Conservation (phyloP, 2,329 filamentous ascomycete species). For the Colletotrichum liaoningense region DNA sequence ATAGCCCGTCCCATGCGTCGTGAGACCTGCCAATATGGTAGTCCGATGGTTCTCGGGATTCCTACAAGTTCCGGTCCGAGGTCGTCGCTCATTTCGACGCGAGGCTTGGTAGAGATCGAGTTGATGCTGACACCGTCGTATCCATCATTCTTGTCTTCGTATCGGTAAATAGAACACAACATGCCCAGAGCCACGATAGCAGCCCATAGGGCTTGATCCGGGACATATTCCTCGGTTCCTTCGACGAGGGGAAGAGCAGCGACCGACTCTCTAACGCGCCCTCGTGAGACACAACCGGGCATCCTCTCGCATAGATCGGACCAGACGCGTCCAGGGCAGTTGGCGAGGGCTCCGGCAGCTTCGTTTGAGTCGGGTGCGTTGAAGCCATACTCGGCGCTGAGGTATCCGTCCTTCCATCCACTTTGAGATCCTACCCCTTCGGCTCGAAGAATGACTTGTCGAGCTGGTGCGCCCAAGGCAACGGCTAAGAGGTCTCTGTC, state of each 20-base stretch:
- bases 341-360: slow-evolving; percentile 56
- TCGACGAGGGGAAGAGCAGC: slow-evolving; percentile 60
- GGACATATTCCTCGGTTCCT: slow-evolving; percentile 61
- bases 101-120: slow-evolving; percentile 46
- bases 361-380: slow-evolving; percentile 63
- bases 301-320: slow-evolving; percentile 65
- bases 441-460: slow-evolving; percentile 64
- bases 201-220: slow-evolving; percentile 64
- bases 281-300: slow-evolving; percentile 62
- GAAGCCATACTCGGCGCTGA: slow-evolving; percentile 63
- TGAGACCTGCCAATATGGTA: slow-evolving; percentile 63
- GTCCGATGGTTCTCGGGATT: slow-evolving; percentile 59
- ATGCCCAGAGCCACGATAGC: slow-evolving; percentile 63
- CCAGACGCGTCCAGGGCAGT: slow-evolving; percentile 64
- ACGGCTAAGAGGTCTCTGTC: slow-evolving; percentile 63
- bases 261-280: slow-evolving; percentile 61
- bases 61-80: slow-evolving; percentile 61
- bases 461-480: slow-evolving; percentile 64
- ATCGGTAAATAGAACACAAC: slow-evolving; percentile 64
- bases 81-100: slow-evolving; percentile 60
- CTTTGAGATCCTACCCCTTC: slow-evolving; percentile 62
- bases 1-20: slow-evolving; percentile 63
- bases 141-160: slow-evolving; percentile 63
- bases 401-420: slow-evolving; percentile 65
- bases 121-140: slow-evolving; percentile 58